Conservation (phyloP, 345 rosid species). For the Citrus reticulata region DNA sequence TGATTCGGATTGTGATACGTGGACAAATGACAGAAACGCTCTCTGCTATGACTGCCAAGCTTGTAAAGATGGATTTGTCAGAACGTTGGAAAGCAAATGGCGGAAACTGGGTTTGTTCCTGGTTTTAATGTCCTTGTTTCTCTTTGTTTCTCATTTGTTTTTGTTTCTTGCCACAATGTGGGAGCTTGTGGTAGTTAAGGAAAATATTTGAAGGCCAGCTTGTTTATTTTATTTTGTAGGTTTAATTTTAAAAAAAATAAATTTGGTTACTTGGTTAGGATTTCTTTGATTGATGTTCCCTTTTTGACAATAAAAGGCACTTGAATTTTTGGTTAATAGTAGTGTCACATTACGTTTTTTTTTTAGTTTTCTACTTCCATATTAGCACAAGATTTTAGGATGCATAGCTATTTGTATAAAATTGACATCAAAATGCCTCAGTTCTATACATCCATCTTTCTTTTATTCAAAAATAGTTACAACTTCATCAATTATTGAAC, state of each 20-base stretch:
- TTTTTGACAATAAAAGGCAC: not conserved
- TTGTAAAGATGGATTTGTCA: conserved; percentile 56
- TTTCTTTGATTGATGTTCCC: not conserved
- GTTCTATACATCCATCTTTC: too few species aligned
- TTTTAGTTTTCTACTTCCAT: not conserved
- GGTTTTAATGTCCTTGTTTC: conserved; percentile 48
- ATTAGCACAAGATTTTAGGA: too few species aligned
- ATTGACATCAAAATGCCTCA: too few species aligned
- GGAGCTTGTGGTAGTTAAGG: conserved; percentile 31
- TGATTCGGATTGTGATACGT: conserved; percentile 44
- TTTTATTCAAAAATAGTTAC: not conserved
- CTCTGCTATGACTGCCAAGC: conserved; percentile 60
- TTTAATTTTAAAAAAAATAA: not conserved
- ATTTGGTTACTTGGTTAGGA: not conserved
- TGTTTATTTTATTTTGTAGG: not conserved
- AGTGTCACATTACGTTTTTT: not conserved
- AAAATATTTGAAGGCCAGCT: not conserved
- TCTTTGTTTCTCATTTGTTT: conserved; percentile 48
- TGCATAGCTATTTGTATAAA: too few species aligned
- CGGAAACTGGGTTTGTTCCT: conserved; percentile 64
- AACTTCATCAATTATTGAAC: not conserved
- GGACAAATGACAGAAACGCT: conserved; percentile 41
- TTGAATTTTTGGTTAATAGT: not conserved
- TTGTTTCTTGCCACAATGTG: conserved; percentile 59
- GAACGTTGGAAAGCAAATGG: conserved; percentile 56